Evolutionary conservation across 2,329 filamentous ascomycete species (phyloP).

Genomic region (Colletotrichum limetticola): DNA sequence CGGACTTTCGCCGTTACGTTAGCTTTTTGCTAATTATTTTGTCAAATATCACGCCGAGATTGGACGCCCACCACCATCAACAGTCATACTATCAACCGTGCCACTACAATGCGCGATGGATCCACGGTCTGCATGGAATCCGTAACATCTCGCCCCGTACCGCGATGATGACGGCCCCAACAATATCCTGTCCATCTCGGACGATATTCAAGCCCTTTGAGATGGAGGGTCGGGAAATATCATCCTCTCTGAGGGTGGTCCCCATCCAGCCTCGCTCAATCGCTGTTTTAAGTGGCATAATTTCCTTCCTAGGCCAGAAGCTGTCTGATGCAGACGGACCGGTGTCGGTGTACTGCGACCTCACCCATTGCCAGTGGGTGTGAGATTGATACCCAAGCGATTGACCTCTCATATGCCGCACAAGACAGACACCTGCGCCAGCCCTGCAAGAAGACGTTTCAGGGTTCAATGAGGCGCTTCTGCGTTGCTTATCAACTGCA

Average conservation of each 20-base stretch:
- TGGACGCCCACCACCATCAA: neutral
- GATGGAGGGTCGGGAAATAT: constrained; percentile 31
- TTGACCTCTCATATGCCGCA: neutral
- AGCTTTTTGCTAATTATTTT: constrained; percentile 2
- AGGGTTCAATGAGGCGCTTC: constrained; percentile 17
- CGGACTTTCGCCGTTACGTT: neutral
- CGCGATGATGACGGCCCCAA: neutral
- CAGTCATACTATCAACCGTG: neutral
- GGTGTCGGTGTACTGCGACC: neutral
- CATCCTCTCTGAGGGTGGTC: neutral
- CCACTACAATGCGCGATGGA: neutral
- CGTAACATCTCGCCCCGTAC: neutral
- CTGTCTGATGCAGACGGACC: constrained; percentile 9
- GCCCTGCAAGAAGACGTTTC: constrained; percentile 17
- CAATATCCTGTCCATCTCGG: neutral
- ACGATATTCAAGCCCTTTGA: neutral
- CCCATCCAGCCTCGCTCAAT: neutral
- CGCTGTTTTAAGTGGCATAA: neutral
- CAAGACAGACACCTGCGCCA: neutral
- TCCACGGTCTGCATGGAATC: neutral
- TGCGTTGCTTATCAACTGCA: constrained; percentile 1
- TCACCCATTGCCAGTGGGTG: constrained; percentile 10
- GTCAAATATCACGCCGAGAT: neutral
- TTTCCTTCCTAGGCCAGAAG: neutral
- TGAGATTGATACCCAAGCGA: constrained; percentile 21